Evolutionary conservation across 2,329 filamentous ascomycete species (phyloP).

Genomic region (Diatrype stigma): DNA sequence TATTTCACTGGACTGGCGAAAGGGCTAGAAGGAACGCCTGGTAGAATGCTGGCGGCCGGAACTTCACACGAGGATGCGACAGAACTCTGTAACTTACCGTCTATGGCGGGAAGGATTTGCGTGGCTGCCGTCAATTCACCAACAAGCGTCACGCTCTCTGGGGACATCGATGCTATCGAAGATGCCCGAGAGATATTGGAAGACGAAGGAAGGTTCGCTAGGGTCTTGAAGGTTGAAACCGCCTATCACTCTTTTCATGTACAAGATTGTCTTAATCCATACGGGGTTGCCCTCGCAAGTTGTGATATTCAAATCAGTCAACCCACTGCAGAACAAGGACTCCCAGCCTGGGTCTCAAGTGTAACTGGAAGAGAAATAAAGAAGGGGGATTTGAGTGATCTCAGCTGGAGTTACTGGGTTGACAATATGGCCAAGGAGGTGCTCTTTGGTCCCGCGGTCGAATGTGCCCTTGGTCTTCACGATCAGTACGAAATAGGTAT

Average conservation of each 20-base stretch:
- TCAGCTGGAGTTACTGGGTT: constrained; percentile 25
- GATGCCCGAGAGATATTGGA: constrained; percentile 4
- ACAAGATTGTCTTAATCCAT: constrained; percentile 1
- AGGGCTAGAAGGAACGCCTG: constrained; percentile 9
- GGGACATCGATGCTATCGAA: constrained; percentile 12
- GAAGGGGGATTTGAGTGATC: neutral
- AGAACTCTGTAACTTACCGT: constrained; percentile 8
- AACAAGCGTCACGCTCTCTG: constrained; percentile 12
- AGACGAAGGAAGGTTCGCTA: constrained; percentile 12
- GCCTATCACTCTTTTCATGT: constrained; percentile 20
- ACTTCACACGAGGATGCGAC: constrained; percentile 19
- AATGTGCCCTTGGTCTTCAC: neutral
- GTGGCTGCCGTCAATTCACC: constrained; percentile 18
- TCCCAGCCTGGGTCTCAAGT: constrained; percentile 2
- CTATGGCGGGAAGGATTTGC: constrained; percentile 4
- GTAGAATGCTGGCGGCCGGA: constrained; percentile 40
- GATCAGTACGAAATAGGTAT: constrained; percentile 13
- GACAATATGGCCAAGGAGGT: constrained; percentile 31
- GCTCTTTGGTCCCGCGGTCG: constrained; percentile 26
- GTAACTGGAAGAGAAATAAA: neutral
- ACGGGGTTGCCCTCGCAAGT: neutral
- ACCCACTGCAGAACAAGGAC: neutral
- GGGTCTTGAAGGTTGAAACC: constrained; percentile 10
- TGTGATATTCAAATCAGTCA: neutral
- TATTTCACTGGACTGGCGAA: constrained; percentile 16